A percentile compares a stretch with the other conserved stretches of the same genome.
Conservation (phyloP, 2,329 filamentous ascomycete species). For the Fusarium staphyleae region DNA sequence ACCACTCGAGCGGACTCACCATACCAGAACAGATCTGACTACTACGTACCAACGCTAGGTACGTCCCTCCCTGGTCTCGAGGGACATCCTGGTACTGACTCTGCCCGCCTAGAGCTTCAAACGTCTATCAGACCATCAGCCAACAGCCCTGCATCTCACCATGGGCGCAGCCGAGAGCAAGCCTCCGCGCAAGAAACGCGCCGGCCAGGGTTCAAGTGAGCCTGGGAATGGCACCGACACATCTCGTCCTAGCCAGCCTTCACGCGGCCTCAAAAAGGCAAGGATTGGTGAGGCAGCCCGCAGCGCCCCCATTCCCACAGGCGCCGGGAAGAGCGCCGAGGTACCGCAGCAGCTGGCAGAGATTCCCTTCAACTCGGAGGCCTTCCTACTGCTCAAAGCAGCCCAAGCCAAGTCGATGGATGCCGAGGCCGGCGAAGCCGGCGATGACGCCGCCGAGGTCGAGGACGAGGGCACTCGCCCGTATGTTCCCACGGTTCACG, state of each 20-base stretch:
- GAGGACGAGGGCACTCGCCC: slow-evolving; percentile 6
- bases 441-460: slow-evolving; percentile 3
- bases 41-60: slow-evolving; percentile 20
- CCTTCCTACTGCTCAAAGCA: slow-evolving; percentile 14
- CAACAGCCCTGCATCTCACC: slow-evolving; percentile 13
- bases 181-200: slow-evolving; percentile 12
- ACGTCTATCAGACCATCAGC: slow-evolving; percentile 11
- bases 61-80: neutral
- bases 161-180: slow-evolving; percentile 27
- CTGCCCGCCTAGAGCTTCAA: neutral
- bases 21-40: slow-evolving; percentile 14
- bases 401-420: slow-evolving; percentile 14
- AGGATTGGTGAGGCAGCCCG: too few species aligned
- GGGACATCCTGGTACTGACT: slow-evolving; percentile 7
- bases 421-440: slow-evolving; percentile 18
- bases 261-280: too few species aligned
- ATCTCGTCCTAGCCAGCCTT: too few species aligned
- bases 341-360: slow-evolving; percentile 17
- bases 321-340: neutral
- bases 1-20: slow-evolving; percentile 19
- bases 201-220: slow-evolving; percentile 6
- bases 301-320: too few species aligned
- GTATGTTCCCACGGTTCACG: slow-evolving; percentile 18
- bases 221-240: too few species aligned
- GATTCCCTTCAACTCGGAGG: slow-evolving; percentile 25